A percentile compares a stretch with the other conserved stretches of the same genome.
Conservation (phyloP, 495 filamentous ascomycete genomes). For the Entonaema liquescens region DNA sequence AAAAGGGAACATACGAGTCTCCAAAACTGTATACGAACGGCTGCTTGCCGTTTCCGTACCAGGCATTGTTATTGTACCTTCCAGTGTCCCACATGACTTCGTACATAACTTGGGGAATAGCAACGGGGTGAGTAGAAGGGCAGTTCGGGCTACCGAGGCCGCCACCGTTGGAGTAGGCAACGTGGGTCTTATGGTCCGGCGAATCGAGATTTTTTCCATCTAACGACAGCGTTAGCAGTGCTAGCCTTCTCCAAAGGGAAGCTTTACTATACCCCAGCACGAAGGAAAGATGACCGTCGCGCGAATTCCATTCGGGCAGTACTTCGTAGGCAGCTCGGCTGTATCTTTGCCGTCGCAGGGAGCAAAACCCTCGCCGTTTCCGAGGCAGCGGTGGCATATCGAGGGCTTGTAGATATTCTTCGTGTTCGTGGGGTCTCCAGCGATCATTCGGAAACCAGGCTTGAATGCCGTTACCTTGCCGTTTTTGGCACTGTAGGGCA, state of each 20-base stretch:
- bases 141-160: constrained; percentile 44
- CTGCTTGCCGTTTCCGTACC: constrained; percentile 52
- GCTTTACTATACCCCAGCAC: constrained; percentile 42
- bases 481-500: constrained; percentile 53
- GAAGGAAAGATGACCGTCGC: constrained; percentile 53
- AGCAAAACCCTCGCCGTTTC: constrained; percentile 68
- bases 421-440: constrained; percentile 66
- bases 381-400: constrained; percentile 69
- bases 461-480: constrained; percentile 48
- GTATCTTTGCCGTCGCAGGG: constrained; percentile 63
- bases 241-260: too few relatives aligned
- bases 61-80: constrained; percentile 49
- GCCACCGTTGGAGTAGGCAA: constrained; percentile 47
- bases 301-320: constrained; percentile 51
- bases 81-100: constrained; percentile 52
- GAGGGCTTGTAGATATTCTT: constrained; percentile 54
- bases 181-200: constrained; percentile 51
- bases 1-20: constrained; percentile 46
- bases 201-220: constrained; percentile 52
- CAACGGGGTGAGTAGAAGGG: constrained; percentile 49
- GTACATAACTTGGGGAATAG: constrained; percentile 51
- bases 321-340: constrained; percentile 37
- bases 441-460: constrained; percentile 73
- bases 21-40: constrained; percentile 58
- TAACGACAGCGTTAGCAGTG: too few relatives aligned